Base-by-base conservation (phyloP, 164 flowering plant genomes). In the Nymphaea thermarum region DNA sequence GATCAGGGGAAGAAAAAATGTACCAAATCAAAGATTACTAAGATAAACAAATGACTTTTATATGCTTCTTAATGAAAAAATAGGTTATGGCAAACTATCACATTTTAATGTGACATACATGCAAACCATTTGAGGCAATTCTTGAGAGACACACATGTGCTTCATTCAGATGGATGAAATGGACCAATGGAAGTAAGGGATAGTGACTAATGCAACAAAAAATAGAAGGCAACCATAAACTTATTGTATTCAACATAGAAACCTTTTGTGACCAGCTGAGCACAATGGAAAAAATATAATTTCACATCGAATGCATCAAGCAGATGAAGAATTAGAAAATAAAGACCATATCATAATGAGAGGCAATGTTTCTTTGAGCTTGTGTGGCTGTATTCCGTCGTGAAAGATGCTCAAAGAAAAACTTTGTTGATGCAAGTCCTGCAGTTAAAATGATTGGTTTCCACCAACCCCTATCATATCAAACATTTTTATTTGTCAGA, bases 401-500 rank as follows among this genome's bases (percentile, higher is more conserved):
- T 5, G 86, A 88, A 62, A 82, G 79, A 79, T 91, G 97, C 61
- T 75, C 76, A 53, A 79, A 76, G 72, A 88, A 89, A 72, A 83
- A 88, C 66, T 83, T 91, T 71, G 95, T 91, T 51, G 99, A 91
- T 57, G 93, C 85, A 62, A 91, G 65, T 68, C 84, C 83, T 65
- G 99, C 91, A 18, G 97, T 88, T 62, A 86, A 66, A 71, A 88
- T 71, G 74, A 84, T 11, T n/a, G 96, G 96, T 36, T 95, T 91
- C 97, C 99, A 94, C 96, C 96, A 94, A 47, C 98, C 97, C 85
- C 98, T 91, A 71, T 25, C 36, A 25, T 36, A 80, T n/a, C 65
- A 66, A 42, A 43, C 62, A 18, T 51, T 15, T 51, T 15, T 8
- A 5, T 51, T 51, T 15, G 14, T 51, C 12, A 51, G 14, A 51